Percentiles rank a stretch among this genome's conserved stretches.
phyloP scores from a whole-genome alignment of 2,329 filamentous ascomycete genomes.

The Fonsecaea nubica region DNA sequence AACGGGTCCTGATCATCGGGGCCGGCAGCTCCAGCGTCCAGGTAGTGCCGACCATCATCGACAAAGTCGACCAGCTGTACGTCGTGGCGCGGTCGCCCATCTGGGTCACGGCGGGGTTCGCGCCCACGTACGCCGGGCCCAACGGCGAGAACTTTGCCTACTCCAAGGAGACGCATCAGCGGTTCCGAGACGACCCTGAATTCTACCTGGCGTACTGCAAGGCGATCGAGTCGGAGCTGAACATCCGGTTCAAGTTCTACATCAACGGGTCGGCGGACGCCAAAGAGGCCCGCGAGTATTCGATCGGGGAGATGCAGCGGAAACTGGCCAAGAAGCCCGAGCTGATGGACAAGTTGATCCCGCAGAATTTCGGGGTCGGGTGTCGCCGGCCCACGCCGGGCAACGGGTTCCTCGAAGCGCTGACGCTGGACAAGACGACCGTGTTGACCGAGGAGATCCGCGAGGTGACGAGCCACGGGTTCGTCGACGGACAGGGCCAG shows the following conservation, averaged over 20 bases:
- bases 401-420: constrained; percentile 53
- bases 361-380: constrained; percentile 42
- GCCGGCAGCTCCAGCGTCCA: constrained; percentile 63
- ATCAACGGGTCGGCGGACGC: constrained; percentile 11
- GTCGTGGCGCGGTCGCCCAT: constrained; percentile 25
- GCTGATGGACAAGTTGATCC: constrained; percentile 29
- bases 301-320: constrained; percentile 3
- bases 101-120: constrained; percentile 37
- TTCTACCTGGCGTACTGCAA: constrained; percentile 43
- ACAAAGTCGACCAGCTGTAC: constrained; percentile 42
- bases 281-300: neutral
- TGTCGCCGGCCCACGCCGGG: constrained; percentile 59
- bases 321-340: neutral
- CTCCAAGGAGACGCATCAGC: constrained; percentile 36
- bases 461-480: constrained; percentile 20
- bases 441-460: constrained; percentile 54
- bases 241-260: constrained; percentile 28
- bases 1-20: constrained; percentile 62
- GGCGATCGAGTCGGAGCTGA: constrained; percentile 41
- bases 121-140: constrained; percentile 23
- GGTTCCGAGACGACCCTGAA: constrained; percentile 28
- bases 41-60: constrained; percentile 57
- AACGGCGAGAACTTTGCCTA: constrained; percentile 29
- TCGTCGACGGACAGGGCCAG: constrained; percentile 13
- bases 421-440: constrained; percentile 65